Conservation (phyloP, 176 grass and related monocot species). For the Elymus sibiricus region DNA sequence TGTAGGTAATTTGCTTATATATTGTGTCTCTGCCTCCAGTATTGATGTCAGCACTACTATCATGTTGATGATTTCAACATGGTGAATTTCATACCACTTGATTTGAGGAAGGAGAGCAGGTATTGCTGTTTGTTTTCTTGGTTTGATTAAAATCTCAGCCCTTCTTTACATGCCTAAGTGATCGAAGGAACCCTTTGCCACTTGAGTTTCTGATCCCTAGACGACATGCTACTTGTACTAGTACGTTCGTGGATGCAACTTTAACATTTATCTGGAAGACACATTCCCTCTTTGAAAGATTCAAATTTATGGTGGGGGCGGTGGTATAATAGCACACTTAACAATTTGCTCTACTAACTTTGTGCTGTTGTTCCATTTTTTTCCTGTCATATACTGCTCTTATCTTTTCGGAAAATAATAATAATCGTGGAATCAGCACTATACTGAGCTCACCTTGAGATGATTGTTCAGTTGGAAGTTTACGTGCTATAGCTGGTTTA, state of each 20-base stretch:
- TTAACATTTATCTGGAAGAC: neutral
- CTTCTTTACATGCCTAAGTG: neutral
- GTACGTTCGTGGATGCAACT: neutral
- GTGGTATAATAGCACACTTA: neutral
- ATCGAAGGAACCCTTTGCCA: neutral
- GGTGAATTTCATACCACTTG: slow-evolving; percentile 87
- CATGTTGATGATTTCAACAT: slow-evolving; percentile 83
- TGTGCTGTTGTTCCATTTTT: neutral
- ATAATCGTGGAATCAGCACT: neutral
- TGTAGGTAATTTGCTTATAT: neutral
- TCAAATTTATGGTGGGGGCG: neutral
- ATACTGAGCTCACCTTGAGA: neutral
- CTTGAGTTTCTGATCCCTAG: neutral
- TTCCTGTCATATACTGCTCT: neutral
- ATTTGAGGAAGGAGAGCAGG: too few species aligned
- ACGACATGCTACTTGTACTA: neutral
- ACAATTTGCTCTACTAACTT: neutral
- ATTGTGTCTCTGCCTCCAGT: neutral
- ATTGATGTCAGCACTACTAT: slow-evolving; percentile 21
- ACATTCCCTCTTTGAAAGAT: neutral
- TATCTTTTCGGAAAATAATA: neutral
- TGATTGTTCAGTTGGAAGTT: too few species aligned
- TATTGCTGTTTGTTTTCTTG: slow-evolving; percentile 21
- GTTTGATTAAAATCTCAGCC: neutral
- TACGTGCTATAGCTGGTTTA: neutral